phyloP scores from a whole-genome alignment of 2,329 filamentous ascomycete species.

The Sporothrix curviconia region DNA sequence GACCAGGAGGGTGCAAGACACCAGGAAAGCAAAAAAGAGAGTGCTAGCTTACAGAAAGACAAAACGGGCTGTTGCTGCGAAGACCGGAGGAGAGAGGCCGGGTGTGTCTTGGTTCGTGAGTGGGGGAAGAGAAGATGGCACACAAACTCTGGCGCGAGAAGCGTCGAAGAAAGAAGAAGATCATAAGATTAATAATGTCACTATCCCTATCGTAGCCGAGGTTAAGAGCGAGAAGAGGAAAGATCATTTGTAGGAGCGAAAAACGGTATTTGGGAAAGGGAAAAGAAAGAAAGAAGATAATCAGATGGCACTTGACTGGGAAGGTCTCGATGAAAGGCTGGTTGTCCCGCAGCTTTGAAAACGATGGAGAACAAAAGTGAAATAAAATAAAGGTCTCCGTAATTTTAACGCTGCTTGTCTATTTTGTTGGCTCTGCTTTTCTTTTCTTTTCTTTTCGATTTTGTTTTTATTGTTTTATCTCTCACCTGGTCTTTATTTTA shows the following conservation, averaged over 20 bases:
- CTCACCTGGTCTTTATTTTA: neutral
- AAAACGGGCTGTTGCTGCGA: neutral
- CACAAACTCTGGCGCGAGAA: neutral
- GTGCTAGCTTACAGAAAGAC: slow-evolving; percentile 3
- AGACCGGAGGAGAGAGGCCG: neutral
- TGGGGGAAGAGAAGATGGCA: neutral
- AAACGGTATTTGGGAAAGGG: neutral
- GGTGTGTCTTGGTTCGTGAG: neutral
- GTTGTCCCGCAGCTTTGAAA: neutral
- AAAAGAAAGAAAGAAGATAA: neutral
- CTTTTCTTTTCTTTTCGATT: neutral
- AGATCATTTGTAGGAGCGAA: too few relatives aligned
- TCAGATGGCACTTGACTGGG: neutral
- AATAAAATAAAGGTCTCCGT: neutral
- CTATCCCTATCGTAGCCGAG: neutral
- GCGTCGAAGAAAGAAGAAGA: neutral
- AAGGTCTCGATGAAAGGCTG: too few relatives aligned
- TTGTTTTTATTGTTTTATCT: neutral
- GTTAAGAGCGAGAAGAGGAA: neutral
- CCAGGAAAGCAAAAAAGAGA: neutral
- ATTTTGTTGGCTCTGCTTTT: neutral
- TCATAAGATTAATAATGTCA: too few relatives aligned
- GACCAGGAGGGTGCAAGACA: neutral
- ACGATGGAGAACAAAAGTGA: too few relatives aligned
- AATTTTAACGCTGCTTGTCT: neutral